phyloP scores from a whole-genome alignment of 768 basidiomycete genomes.

The Saitozyma podzolica region DNA sequence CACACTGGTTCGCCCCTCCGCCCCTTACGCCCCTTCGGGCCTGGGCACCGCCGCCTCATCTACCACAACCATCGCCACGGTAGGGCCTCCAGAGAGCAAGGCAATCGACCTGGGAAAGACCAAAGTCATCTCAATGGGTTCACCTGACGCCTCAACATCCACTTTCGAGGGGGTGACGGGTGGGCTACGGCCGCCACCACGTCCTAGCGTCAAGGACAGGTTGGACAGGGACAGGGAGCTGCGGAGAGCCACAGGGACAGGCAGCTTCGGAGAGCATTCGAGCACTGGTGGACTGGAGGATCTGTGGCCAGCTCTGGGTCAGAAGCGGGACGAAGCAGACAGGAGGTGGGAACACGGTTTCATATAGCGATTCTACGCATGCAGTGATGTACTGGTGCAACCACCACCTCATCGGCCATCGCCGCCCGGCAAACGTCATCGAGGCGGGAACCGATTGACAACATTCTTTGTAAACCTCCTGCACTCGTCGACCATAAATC shows the following conservation, averaged over 20 bases:
- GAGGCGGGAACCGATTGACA: no score
- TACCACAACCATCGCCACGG: slow-evolving; percentile 15
- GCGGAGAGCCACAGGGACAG: not conserved
- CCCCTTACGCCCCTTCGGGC: slow-evolving; percentile 18
- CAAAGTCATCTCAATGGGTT: slow-evolving; percentile 8
- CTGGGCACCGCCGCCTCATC: not conserved
- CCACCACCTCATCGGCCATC: no score
- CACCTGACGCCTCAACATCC: not conserved
- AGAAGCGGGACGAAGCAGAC: no score
- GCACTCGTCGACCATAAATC: no score
- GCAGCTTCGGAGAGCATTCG: not conserved
- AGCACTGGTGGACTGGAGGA: not conserved
- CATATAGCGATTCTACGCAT: no score
- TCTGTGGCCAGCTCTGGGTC: no score
- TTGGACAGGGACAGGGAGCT: not conserved
- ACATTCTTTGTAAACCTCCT: no score
- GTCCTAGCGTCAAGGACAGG: not conserved
- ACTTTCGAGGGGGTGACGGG: not conserved
- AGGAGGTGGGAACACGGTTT: no score
- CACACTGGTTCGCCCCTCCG: slow-evolving; percentile 17
- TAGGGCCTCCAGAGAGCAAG: slow-evolving; percentile 5
- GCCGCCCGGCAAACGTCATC: no score
- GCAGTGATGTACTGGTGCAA: no score
- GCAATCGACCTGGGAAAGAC: slow-evolving; percentile 7
- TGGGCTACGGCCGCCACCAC: not conserved